Conservation (phyloP, 495 filamentous ascomycete genomes). For the Penicillium flavigenum region DNA sequence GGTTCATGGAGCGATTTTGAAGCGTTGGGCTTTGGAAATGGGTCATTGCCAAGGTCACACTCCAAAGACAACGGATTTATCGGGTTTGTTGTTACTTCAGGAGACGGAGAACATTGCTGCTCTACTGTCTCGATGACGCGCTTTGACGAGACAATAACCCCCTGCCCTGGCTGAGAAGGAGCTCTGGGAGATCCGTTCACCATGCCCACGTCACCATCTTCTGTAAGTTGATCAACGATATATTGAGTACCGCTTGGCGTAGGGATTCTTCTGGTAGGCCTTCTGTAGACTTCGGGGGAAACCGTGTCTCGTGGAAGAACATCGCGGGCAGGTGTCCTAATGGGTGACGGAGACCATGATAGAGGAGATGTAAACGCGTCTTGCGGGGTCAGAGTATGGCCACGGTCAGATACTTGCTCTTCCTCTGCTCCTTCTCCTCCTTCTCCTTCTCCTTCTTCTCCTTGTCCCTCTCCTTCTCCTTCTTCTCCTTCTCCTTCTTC, state of each 20-base stretch:
- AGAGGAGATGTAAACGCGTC: conserved; percentile 6
- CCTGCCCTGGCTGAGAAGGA: neutral
- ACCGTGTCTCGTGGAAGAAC: conserved; percentile 2
- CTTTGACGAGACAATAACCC: neutral
- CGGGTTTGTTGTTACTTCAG: neutral
- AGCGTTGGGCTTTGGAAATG: neutral
- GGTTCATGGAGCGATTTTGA: neutral
- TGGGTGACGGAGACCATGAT: neutral
- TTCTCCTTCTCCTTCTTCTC: neutral
- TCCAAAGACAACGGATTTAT: neutral
- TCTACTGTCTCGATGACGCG: neutral
- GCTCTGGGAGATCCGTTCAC: neutral
- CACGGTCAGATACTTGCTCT: neutral
- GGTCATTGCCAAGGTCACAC: neutral
- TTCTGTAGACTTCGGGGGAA: neutral
- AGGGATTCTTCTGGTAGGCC: too few species aligned
- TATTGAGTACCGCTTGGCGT: neutral
- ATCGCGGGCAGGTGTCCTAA: conserved; percentile 9
- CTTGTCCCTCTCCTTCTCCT: too few species aligned
- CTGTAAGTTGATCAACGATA: neutral
- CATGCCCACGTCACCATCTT: neutral
- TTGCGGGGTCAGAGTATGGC: conserved; percentile 7
- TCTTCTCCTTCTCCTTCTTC: too few species aligned
- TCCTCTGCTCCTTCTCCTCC: neutral
- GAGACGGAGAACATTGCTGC: neutral